phyloP scores from a whole-genome alignment of 2,329 filamentous ascomycete genomes.

The Fusarium sublunatum region DNA sequence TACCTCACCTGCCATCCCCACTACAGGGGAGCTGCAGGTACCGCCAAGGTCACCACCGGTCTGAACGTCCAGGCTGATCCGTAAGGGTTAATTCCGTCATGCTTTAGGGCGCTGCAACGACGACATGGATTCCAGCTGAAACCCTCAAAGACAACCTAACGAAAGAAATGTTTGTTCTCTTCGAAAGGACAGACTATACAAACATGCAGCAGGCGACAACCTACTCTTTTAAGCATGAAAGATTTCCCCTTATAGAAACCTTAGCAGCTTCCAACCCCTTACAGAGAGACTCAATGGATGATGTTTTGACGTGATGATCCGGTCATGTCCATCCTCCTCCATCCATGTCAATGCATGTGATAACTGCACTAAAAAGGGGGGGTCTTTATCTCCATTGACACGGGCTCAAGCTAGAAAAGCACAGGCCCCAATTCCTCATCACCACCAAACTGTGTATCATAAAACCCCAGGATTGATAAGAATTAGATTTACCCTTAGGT shows the following conservation, averaged over 20 bases:
- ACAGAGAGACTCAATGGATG: constrained; percentile 35
- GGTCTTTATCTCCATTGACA: constrained; percentile 29
- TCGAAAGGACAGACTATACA: neutral
- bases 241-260: neutral
- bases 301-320: constrained; percentile 47
- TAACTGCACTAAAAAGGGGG: constrained; percentile 46
- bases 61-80: constrained; percentile 29
- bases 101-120: constrained; percentile 26
- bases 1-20: constrained; percentile 17
- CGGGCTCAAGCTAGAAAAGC: constrained; percentile 21
- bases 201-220: constrained; percentile 15
- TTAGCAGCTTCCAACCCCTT: constrained; percentile 3
- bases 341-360: constrained; percentile 44
- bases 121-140: constrained; percentile 14
- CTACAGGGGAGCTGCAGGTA: constrained; percentile 21
- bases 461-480: constrained; percentile 1
- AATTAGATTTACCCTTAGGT: neutral
- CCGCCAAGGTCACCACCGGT: constrained; percentile 29
- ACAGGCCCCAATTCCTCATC: constrained; percentile 33
- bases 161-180: neutral
- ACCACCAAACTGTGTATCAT: constrained; percentile 15
- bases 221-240: constrained; percentile 18
- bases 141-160: constrained; percentile 2
- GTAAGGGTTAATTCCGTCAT: constrained; percentile 36
- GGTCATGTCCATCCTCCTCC: constrained; percentile 43